phyloP scores from a whole-genome alignment of 257 asterid species.

The Nicotiana noctiflora region DNA sequence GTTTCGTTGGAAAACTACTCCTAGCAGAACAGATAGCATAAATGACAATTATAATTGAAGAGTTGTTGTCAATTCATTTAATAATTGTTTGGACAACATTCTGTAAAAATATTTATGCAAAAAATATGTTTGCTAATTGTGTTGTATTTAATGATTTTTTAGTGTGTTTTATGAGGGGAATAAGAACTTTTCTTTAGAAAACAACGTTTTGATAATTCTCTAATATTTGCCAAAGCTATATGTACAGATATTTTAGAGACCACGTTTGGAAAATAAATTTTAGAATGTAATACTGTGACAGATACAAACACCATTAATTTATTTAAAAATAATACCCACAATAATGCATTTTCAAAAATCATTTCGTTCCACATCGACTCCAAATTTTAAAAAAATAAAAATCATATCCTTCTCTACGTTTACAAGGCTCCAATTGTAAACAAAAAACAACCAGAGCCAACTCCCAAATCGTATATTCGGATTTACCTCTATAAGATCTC shows the following conservation, averaged over 20 bases:
- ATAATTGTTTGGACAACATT: neutral
- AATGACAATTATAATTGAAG: neutral
- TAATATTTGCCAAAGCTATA: too few species aligned
- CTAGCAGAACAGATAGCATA: neutral
- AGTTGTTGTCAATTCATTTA: neutral
- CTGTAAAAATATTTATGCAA: neutral
- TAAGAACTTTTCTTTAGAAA: neutral
- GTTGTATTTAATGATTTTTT: neutral
- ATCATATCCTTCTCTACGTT: too few species aligned
- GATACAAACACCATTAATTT: too few species aligned
- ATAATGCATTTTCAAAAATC: too few species aligned
- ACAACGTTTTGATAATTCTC: too few species aligned
- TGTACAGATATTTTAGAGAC: too few species aligned
- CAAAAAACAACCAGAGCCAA: conserved; percentile 3
- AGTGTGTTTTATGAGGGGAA: neutral
- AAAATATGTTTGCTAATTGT: neutral
- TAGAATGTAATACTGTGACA: too few species aligned
- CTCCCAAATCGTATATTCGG: neutral
- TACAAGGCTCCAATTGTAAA: neutral
- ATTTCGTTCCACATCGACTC: too few species aligned
- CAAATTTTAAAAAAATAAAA: too few species aligned
- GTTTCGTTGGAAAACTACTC: neutral
- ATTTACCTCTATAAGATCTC: neutral
- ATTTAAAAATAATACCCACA: too few species aligned
- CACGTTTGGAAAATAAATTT: too few species aligned